phyloP scores from a whole-genome alignment of 2,329 filamentous ascomycete species.

The Colletotrichum filicis region DNA sequence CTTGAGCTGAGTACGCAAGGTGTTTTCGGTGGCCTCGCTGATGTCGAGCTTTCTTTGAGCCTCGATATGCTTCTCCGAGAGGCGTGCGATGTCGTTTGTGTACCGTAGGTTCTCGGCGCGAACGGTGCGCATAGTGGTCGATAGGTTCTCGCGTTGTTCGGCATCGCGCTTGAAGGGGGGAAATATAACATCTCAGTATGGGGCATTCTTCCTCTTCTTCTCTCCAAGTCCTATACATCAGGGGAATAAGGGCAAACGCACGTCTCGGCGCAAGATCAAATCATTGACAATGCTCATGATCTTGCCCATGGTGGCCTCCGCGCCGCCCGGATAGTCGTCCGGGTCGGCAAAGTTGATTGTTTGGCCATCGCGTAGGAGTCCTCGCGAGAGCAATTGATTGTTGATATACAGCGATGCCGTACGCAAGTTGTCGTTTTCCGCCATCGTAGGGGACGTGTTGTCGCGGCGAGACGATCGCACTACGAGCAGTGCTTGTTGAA shows the following conservation, averaged over 20 bases:
- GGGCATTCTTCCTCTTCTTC: background rate
- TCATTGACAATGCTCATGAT: conserved; percentile 97
- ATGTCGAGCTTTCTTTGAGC: conserved; percentile 66
- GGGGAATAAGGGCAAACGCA: conserved; percentile 55
- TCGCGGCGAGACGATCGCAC: conserved; percentile 6
- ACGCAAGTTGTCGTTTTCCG: conserved; percentile 70
- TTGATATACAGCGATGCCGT: conserved; percentile 79
- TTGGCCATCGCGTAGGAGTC: conserved; percentile 74
- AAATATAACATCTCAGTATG: conserved; percentile 23
- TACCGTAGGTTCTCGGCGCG: conserved; percentile 81
- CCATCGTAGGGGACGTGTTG: conserved; percentile 51
- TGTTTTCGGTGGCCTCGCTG: conserved; percentile 76
- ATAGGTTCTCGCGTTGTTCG: conserved; percentile 86
- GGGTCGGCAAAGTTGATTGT: conserved; percentile 86
- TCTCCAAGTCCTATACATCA: background rate
- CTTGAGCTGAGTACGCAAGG: conserved; percentile 75
- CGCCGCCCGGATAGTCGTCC: conserved; percentile 69
- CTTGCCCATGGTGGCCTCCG: conserved; percentile 78
- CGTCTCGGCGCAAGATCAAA: conserved; percentile 88
- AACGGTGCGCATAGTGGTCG: conserved; percentile 79
- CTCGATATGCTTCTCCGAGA: conserved; percentile 65
- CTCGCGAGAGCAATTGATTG: conserved; percentile 75
- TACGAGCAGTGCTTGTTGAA: background rate
- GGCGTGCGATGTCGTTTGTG: conserved; percentile 72
- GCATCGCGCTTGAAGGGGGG: conserved; percentile 77